These are phyloP conservation scores for Heterobasidion irregulare DNA, from an alignment of 1,284 basidiomycete species.

Conservation along the genomic window DNA sequence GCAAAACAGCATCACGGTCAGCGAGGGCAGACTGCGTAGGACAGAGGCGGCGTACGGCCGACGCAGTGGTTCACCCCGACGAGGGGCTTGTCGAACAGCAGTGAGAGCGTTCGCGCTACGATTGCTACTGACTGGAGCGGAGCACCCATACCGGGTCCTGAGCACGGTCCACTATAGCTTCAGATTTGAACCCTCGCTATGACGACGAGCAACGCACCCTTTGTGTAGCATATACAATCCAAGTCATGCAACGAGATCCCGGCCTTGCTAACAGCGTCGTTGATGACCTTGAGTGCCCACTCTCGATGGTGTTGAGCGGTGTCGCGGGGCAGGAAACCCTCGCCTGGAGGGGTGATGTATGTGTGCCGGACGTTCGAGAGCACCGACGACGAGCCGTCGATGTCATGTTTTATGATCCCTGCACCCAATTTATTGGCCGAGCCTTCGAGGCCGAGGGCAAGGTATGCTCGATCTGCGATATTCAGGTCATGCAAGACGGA, in stretches of 20 bases:
- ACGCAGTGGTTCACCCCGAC: slow-evolving; percentile 99
- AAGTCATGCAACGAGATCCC: slow-evolving; percentile 67
- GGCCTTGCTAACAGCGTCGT: slow-evolving; percentile 72
- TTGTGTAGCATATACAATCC: slow-evolving; percentile 96
- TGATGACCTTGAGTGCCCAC: slow-evolving; percentile 84
- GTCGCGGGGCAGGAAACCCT: slow-evolving; percentile 94
- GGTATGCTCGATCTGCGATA: slow-evolving; percentile 45
- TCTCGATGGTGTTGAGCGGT: slow-evolving; percentile 94
- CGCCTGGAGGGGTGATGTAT: slow-evolving; percentile 96
- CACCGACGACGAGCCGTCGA: slow-evolving; percentile 60
- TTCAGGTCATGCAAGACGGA: background rate
- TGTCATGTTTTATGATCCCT: slow-evolving; percentile 83
- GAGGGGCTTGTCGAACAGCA: slow-evolving; percentile 86
- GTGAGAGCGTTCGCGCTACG: slow-evolving; percentile 88
- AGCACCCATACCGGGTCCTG: slow-evolving; percentile 98
- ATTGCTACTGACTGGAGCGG: slow-evolving; percentile 93
- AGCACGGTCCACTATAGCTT: background rate
- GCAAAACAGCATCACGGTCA: background rate
- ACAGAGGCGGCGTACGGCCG: slow-evolving; percentile 63
- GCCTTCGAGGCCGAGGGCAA: slow-evolving; percentile 87
- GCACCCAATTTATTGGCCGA: slow-evolving; percentile 99
- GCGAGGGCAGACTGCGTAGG: background rate
- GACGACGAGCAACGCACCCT: slow-evolving; percentile 47
- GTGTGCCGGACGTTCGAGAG: slow-evolving; percentile 91
- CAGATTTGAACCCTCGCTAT: background rate